Conservation (phyloP, 805 yeast genomes). For the Wickerhamomyces strasburgensis region DNA sequence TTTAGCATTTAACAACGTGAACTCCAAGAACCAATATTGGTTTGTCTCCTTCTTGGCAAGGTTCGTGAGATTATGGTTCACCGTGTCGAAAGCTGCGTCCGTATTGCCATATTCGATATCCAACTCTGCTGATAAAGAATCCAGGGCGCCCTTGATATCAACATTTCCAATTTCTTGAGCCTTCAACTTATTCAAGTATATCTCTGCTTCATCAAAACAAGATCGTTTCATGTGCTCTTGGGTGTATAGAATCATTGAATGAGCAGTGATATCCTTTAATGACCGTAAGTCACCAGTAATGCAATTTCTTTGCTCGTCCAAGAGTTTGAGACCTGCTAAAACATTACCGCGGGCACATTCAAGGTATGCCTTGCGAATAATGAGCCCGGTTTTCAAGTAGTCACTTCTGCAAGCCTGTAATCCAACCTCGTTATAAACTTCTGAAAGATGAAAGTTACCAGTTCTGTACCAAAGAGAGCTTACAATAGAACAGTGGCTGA, state of each 20-base stretch:
- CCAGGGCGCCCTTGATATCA: slow-evolving; percentile 28
- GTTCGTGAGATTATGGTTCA: slow-evolving; percentile 7
- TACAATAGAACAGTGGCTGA: slow-evolving; percentile 41
- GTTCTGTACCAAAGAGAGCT: slow-evolving; percentile 47
- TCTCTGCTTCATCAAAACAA: slow-evolving; percentile 25
- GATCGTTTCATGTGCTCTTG: slow-evolving; percentile 26
- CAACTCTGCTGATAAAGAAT: slow-evolving; percentile 22
- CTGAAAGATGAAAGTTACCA: slow-evolving; percentile 44
- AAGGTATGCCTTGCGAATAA: slow-evolving; percentile 36
- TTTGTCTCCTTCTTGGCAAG: slow-evolving; percentile 25
- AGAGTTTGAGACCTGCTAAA: slow-evolving; percentile 32
- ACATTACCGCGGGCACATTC: slow-evolving; percentile 36
- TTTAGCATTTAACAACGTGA: slow-evolving; percentile 42
- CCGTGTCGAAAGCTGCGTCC: slow-evolving; percentile 21
- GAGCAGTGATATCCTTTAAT: slow-evolving; percentile 35
- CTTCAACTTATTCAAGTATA: slow-evolving; percentile 16
- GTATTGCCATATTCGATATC: slow-evolving; percentile 22
- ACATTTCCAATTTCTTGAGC: slow-evolving; percentile 20
- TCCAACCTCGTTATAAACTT: slow-evolving; percentile 44
- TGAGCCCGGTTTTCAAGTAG: slow-evolving; percentile 35
- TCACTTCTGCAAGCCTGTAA: slow-evolving; percentile 32
- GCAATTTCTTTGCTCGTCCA: slow-evolving; percentile 30
- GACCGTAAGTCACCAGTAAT: slow-evolving; percentile 23
- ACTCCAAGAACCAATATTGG: slow-evolving; percentile 40
- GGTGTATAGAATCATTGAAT: slow-evolving; percentile 36